phyloP scores from a whole-genome alignment of 2,329 filamentous ascomycete species.

The Penicillium sp. region DNA sequence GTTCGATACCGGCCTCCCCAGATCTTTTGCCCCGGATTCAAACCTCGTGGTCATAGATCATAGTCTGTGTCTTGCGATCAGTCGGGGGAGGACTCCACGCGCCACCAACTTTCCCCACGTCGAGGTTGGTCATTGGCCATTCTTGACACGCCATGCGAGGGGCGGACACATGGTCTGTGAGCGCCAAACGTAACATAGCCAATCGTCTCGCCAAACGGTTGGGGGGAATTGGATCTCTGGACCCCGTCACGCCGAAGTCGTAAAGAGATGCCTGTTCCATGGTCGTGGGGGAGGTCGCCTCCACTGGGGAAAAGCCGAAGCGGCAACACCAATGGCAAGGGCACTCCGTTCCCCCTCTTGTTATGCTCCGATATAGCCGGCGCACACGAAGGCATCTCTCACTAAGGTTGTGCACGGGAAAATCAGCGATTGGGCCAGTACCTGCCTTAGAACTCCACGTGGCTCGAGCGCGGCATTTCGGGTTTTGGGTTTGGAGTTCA shows the following conservation, averaged over 20 bases:
- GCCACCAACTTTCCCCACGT: constrained; percentile 22
- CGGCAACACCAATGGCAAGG: background rate
- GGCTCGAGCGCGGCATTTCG: constrained; percentile 13
- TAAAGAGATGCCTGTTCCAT: constrained; percentile 9
- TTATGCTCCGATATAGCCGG: background rate
- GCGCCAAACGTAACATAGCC: constrained; percentile 1
- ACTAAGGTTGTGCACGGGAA: background rate
- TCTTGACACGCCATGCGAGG: constrained; percentile 24
- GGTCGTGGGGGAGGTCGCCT: constrained; percentile 6
- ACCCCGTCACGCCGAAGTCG: background rate
- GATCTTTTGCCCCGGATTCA: background rate
- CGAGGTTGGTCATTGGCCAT: constrained; percentile 15
- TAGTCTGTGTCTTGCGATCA: background rate
- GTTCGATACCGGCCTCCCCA: background rate
- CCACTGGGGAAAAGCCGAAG: constrained; percentile 5
- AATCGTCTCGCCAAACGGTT: constrained; percentile 11
- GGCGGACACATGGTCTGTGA: constrained; percentile 27
- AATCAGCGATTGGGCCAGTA: constrained; percentile 23
- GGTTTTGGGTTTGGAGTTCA: background rate
- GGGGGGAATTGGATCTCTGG: constrained; percentile 1
- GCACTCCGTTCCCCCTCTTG: background rate
- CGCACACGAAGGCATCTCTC: background rate
- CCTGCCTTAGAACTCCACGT: constrained; percentile 26
- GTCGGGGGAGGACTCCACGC: constrained; percentile 10
- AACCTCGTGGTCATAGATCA: background rate